Percentiles rank a stretch among this genome's conserved stretches.
Evolutionary conservation across 2,329 filamentous ascomycete species (phyloP).

Genomic region (Paraconiothyrium sp.): DNA sequence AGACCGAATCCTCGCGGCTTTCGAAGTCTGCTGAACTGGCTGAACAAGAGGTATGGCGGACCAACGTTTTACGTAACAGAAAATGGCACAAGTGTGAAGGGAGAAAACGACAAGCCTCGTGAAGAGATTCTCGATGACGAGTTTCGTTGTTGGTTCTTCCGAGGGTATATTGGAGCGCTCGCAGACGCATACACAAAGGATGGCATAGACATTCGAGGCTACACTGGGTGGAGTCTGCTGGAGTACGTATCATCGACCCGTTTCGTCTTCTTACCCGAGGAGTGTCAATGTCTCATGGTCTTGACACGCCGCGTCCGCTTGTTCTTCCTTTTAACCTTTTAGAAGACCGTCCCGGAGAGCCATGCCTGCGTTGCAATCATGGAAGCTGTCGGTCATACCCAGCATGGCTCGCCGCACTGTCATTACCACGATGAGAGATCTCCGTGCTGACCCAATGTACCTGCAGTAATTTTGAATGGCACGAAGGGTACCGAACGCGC

Average conservation of each 20-base stretch:
- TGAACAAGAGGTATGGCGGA: conserved; percentile 75
- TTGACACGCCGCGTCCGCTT: not conserved
- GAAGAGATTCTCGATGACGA: conserved; percentile 81
- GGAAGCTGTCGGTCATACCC: not conserved
- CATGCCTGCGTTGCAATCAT: not conserved
- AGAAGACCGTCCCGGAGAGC: not conserved
- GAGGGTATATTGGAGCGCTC: conserved; percentile 79
- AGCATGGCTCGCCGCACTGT: not conserved
- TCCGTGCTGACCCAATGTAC: conserved; percentile 33
- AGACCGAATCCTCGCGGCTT: conserved; percentile 79
- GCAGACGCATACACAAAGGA: conserved; percentile 75
- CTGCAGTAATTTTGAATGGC: conserved; percentile 83
- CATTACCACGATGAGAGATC: conserved; percentile 3
- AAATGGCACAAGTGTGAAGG: conserved; percentile 85
- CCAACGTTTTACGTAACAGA: conserved; percentile 89
- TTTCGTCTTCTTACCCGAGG: conserved; percentile 12
- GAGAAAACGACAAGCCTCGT: conserved; percentile 77
- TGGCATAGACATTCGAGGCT: conserved; percentile 80
- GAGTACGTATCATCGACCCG: conserved; percentile 63
- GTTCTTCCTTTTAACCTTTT: not conserved
- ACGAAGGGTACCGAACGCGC: conserved; percentile 87
- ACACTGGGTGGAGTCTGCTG: conserved; percentile 88
- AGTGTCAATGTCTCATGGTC: conserved; percentile 14
- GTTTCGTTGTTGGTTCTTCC: conserved; percentile 82
- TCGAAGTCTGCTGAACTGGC: conserved; percentile 68